Percentiles rank a stretch among this genome's conserved stretches.
Evolutionary conservation across 305 asterid genomes (phyloP).

Genomic region (Withania somnifera): DNA sequence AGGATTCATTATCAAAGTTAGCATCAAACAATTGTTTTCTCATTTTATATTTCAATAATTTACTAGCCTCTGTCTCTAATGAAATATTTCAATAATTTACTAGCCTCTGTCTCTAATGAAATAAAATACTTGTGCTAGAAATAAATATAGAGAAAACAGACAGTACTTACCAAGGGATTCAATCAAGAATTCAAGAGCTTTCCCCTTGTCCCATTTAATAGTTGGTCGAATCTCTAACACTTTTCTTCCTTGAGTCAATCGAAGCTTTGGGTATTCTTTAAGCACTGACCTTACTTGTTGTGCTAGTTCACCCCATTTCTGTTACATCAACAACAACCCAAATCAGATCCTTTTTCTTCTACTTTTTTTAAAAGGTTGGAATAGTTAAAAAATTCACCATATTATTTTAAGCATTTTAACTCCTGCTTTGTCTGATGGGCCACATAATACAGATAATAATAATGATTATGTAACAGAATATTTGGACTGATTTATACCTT

Average conservation of each 20-base stretch:
- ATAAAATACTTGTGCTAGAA: background rate
- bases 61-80: background rate
- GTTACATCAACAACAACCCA: conserved; percentile 15
- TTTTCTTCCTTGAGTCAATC: conserved; percentile 77
- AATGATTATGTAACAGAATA: conserved; percentile 3
- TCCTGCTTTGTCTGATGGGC: background rate
- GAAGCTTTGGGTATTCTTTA: conserved; percentile 71
- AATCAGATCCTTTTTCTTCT: background rate
- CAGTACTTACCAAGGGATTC: conserved; percentile 71
- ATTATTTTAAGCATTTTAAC: background rate
- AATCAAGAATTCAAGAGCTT: conserved; percentile 84
- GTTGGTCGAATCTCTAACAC: conserved; percentile 88
- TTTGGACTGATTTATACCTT: conserved; percentile 31
- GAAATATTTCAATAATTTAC: background rate
- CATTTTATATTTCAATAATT: background rate
- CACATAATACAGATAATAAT: background rate
- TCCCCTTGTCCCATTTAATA: conserved; percentile 97
- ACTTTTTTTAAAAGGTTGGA: background rate
- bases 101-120: background rate
- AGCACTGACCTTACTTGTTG: conserved; percentile 62
- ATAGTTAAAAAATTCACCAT: background rate
- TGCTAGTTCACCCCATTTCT: conserved; percentile 86
- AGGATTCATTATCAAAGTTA: background rate
- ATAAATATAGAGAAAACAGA: background rate
- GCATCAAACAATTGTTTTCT: background rate